These are phyloP conservation scores for Colletotrichum somersetense DNA, from an alignment of 2,329 filamentous ascomycete species.

Conservation along the genomic window DNA sequence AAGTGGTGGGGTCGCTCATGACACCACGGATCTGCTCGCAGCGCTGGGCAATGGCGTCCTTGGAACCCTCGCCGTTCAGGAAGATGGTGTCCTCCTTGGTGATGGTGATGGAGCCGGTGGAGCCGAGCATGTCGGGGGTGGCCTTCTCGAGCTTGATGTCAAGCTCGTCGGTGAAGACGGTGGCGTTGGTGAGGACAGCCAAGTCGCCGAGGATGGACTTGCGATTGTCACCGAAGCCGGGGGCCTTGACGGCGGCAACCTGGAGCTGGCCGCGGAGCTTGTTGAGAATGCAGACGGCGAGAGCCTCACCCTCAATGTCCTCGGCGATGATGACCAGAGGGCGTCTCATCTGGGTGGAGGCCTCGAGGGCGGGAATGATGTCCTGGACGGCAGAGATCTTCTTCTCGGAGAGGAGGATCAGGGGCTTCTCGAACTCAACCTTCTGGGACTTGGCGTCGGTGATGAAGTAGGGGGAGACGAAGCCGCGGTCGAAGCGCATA, in stretches of 20 bases:
- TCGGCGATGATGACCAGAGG: slow-evolving; percentile 98
- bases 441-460: slow-evolving; percentile 99
- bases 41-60: slow-evolving; percentile 92
- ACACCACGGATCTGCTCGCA: slow-evolving; percentile 99
- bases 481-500: slow-evolving; percentile 99
- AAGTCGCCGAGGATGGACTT: slow-evolving; percentile 99
- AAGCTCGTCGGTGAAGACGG: slow-evolving; percentile 97
- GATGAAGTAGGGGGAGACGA: slow-evolving; percentile 99
- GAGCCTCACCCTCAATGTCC: slow-evolving; percentile 98
- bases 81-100: slow-evolving; percentile 99
- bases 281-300: slow-evolving; percentile 99
- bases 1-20: slow-evolving; percentile 92
- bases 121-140: slow-evolving; percentile 94
- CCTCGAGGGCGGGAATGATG: slow-evolving; percentile 97
- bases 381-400: slow-evolving; percentile 99
- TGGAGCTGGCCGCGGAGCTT: slow-evolving; percentile 99
- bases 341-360: slow-evolving; percentile 93
- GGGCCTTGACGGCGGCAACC: slow-evolving; percentile 98
- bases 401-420: slow-evolving; percentile 99
- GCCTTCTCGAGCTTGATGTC: slow-evolving; percentile 99
- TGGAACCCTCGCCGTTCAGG: slow-evolving; percentile 95
- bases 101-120: slow-evolving; percentile 98
- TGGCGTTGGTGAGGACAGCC: slow-evolving; percentile 94
- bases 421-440: slow-evolving; percentile 99
- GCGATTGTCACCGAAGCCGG: slow-evolving; percentile 99